These are phyloP conservation scores for Erythrobasidium hasegawianum DNA, from an alignment of 1,284 basidiomycete genomes.

Conservation along the genomic window DNA sequence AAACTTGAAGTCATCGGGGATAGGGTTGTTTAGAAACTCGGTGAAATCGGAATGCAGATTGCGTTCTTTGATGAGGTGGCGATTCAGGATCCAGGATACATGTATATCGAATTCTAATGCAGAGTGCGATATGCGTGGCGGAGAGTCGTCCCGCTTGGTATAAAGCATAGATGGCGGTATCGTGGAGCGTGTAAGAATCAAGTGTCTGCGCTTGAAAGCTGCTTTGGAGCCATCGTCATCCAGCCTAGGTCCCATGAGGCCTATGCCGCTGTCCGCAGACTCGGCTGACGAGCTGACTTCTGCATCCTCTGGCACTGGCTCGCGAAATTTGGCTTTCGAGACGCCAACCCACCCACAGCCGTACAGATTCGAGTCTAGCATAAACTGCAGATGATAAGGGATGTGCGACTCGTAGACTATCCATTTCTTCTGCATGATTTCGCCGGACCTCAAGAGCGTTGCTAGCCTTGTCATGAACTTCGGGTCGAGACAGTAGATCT, in stretches of 20 bases:
- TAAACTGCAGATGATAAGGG: constrained; percentile 82
- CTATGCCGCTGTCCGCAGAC: neutral
- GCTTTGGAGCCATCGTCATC: neutral
- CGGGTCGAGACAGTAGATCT: constrained; percentile 75
- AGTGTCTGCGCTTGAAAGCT: neutral
- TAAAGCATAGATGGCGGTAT: constrained; percentile 35
- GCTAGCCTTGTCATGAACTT: constrained; percentile 63
- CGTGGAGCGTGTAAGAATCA: constrained; percentile 21
- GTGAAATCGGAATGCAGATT: constrained; percentile 69
- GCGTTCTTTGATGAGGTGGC: constrained; percentile 63
- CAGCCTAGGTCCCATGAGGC: neutral
- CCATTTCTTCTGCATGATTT: constrained; percentile 72
- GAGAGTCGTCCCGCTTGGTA: constrained; percentile 32
- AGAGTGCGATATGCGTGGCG: constrained; percentile 36
- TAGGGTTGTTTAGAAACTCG: constrained; percentile 57
- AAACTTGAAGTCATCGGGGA: constrained; percentile 63
- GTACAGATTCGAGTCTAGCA: constrained; percentile 92
- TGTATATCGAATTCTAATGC: constrained; percentile 77
- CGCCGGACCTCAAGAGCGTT: constrained; percentile 72
- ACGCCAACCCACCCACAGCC: constrained; percentile 85
- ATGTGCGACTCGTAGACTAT: constrained; percentile 85
- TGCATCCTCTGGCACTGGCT: constrained; percentile 50
- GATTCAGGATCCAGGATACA: constrained; percentile 80
- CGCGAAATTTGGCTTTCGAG: constrained; percentile 54
- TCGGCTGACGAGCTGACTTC: neutral